These are phyloP conservation scores for Fusarium oxysporum DNA, from an alignment of 2,329 filamentous ascomycete species.

Conservation along the genomic window DNA sequence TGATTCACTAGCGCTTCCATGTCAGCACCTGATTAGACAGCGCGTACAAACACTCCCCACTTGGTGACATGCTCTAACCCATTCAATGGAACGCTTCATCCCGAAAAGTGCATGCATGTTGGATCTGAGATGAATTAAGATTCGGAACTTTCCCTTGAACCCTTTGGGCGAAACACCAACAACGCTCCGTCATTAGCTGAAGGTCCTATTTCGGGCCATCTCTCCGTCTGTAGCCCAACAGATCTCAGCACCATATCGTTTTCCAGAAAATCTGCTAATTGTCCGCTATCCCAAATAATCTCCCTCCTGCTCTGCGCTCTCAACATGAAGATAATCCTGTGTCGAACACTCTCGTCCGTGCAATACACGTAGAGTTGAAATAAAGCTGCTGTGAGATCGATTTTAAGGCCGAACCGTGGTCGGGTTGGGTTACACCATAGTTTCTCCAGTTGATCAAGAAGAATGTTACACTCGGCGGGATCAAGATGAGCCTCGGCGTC, in stretches of 20 bases:
- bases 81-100: background rate
- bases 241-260: constrained; percentile 1
- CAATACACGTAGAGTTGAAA: constrained; percentile 18
- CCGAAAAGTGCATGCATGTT: background rate
- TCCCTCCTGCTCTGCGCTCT: background rate
- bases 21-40: background rate
- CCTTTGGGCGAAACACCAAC: background rate
- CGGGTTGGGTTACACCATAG: constrained; percentile 2
- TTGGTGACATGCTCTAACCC: background rate
- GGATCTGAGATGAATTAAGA: background rate
- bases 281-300: constrained; percentile 2
- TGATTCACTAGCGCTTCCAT: background rate
- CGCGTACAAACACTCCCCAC: background rate
- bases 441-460: background rate
- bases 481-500: background rate
- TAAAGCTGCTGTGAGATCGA: background rate
- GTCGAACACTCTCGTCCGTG: background rate
- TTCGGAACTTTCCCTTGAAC: background rate
- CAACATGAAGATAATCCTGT: background rate
- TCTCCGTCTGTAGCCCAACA: background rate
- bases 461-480: background rate
- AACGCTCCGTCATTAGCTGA: background rate
- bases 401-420: constrained; percentile 8
- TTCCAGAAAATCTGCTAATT: constrained; percentile 6
- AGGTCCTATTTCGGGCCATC: constrained; percentile 17